Evolutionary conservation across 208 protist genomes (phyloP).

Genomic region (Strigomonas galati): DNA sequence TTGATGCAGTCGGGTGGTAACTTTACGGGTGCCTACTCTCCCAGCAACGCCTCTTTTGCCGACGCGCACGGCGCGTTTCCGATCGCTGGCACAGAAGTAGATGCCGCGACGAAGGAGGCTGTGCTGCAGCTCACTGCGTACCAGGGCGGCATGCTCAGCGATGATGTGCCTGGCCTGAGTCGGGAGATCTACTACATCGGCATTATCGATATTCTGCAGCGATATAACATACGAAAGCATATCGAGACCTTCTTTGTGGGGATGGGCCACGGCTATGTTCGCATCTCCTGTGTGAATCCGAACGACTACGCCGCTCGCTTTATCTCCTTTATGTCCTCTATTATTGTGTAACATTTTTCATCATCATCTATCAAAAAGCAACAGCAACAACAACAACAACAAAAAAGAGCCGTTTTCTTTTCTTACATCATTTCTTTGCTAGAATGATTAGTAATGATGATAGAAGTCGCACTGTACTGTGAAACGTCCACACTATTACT

Average conservation of each 20-base stretch:
- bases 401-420: not conserved
- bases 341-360: conserved; percentile 58
- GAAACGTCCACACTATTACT: no score
- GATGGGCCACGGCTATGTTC: conserved; percentile 51
- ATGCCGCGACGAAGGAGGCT: not conserved
- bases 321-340: conserved; percentile 85
- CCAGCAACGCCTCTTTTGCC: not conserved
- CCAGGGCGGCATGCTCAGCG: conserved; percentile 82
- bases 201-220: conserved; percentile 94
- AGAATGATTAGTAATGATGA: no score
- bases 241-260: conserved; percentile 71
- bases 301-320: conserved; percentile 85
- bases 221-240: conserved; percentile 82
- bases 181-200: conserved; percentile 91
- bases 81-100: not conserved
- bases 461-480: no score
- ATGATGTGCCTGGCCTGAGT: conserved; percentile 43
- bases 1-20: not conserved
- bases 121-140: conserved; percentile 64
- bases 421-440: no score
- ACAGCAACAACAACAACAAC: conserved; percentile 1
- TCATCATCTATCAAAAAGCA: not conserved
- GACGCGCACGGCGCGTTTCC: no score
- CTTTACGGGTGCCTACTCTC: conserved; percentile 1
- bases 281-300: conserved; percentile 87